These are phyloP conservation scores for Ilyonectria robusta DNA, from an alignment of 2,329 filamentous ascomycete genomes.

Conservation along the genomic window DNA sequence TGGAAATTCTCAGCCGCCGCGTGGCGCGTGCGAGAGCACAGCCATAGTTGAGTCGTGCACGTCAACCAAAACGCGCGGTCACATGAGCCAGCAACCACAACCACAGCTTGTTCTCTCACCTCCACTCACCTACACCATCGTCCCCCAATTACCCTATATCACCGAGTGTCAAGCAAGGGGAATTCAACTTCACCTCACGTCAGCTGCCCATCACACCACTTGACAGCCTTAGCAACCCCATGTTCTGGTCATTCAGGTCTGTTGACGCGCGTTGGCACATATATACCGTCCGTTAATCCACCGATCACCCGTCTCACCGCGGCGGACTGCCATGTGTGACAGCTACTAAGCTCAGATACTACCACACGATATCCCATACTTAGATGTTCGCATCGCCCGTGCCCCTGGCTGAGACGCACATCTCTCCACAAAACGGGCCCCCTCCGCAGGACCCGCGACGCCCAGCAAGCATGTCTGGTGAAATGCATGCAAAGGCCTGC, in stretches of 20 bases:
- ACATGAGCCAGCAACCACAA: constrained; percentile 37
- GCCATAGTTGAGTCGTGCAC: constrained; percentile 34
- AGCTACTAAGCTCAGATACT: constrained; percentile 23
- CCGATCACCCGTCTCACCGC: not conserved
- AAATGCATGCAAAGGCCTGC: constrained; percentile 36
- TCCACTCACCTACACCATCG: not conserved
- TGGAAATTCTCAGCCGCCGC: not conserved
- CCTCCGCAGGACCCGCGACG: constrained; percentile 9
- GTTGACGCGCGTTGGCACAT: constrained; percentile 4
- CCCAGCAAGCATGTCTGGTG: constrained; percentile 19
- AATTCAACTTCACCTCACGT: constrained; percentile 21
- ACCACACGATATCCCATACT: constrained; percentile 13
- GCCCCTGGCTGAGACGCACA: constrained; percentile 23
- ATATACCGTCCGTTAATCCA: constrained; percentile 15
- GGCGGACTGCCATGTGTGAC: not conserved
- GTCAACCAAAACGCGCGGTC: constrained; percentile 43
- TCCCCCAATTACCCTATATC: constrained; percentile 14
- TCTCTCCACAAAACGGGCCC: constrained; percentile 26
- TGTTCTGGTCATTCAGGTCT: not conserved
- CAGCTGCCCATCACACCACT: constrained; percentile 10
- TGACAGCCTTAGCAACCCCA: not conserved
- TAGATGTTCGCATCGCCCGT: constrained; percentile 13
- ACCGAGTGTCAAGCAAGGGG: not conserved
- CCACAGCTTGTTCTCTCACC: not conserved
- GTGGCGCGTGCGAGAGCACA: constrained; percentile 41